A percentile compares a stretch with the other conserved stretches of the same genome.
Conservation (phyloP, 2,329 filamentous ascomycete genomes). For the Drechslera avenae region DNA sequence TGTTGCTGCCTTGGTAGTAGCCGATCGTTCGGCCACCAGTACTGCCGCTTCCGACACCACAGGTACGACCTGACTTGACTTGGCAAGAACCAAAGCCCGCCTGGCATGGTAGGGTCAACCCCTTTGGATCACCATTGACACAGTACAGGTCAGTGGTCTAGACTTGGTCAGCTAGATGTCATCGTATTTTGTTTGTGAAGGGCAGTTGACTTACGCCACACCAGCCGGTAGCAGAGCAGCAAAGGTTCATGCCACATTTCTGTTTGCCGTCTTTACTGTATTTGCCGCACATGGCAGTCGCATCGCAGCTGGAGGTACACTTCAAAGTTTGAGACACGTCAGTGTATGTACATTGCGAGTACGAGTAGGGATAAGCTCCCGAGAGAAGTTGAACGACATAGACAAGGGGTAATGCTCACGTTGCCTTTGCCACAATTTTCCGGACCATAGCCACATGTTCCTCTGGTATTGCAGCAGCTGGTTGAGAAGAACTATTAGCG, state of each 20-base stretch:
- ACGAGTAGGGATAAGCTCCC: too few species aligned
- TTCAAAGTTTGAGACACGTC: background rate
- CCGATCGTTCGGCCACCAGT: slow-evolving; percentile 3
- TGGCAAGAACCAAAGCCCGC: slow-evolving; percentile 7
- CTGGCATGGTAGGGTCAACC: slow-evolving; percentile 1
- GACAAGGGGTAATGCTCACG: background rate
- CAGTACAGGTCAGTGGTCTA: background rate
- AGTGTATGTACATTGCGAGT: slow-evolving; percentile 2
- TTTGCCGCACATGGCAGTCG: slow-evolving; percentile 15
- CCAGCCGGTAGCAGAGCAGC: slow-evolving; percentile 3
- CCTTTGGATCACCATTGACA: background rate
- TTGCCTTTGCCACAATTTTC: background rate
- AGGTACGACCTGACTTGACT: slow-evolving; percentile 3
- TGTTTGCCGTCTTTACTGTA: background rate
- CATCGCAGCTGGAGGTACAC: slow-evolving; percentile 17
- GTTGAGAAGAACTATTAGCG: too few species aligned
- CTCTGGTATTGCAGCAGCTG: too few species aligned
- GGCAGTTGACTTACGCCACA: background rate
- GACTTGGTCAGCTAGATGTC: too few species aligned
- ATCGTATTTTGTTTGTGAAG: background rate
- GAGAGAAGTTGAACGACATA: too few species aligned
- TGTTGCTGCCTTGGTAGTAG: slow-evolving; percentile 14
- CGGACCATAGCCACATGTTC: too few species aligned
- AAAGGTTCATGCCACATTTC: background rate
- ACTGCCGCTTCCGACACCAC: background rate